A percentile compares a stretch with the other conserved stretches of the same genome.
Evolutionary conservation across 306 rosid genomes (phyloP).

Genomic region (Quercus rubra): DNA sequence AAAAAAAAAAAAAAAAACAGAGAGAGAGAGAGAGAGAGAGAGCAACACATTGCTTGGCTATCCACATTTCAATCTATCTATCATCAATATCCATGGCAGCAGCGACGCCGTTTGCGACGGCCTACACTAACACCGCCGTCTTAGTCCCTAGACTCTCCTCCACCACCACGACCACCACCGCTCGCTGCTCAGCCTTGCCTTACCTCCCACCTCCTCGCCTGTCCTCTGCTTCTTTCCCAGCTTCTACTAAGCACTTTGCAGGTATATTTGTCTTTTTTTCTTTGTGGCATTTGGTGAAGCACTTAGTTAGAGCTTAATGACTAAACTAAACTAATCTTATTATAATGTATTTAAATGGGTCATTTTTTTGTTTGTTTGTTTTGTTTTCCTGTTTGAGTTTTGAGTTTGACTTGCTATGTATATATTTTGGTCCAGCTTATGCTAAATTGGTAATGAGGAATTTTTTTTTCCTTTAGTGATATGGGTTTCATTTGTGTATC

Average conservation of each 20-base stretch:
- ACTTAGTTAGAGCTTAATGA: not conserved
- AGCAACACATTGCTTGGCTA: not conserved
- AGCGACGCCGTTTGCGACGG: constrained; percentile 36
- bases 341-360: not conserved
- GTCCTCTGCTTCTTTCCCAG: constrained; percentile 41
- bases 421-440: not conserved
- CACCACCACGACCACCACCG: not conserved
- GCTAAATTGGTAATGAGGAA: not conserved
- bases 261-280: constrained; percentile 33
- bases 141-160: constrained; percentile 37
- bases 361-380: not conserved
- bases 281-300: constrained; percentile 1
- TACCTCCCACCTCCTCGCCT: constrained; percentile 79
- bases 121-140: constrained; percentile 51
- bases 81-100: constrained; percentile 46
- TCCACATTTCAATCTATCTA: not conserved
- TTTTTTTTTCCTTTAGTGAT: too few relatives aligned
- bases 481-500: too few relatives aligned
- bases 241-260: constrained; percentile 41
- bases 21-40: too few relatives aligned
- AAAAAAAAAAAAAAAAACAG: not conserved
- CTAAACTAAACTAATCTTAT: not conserved
- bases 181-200: constrained; percentile 67
- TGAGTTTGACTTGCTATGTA: not conserved
- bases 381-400: not conserved